These are phyloP conservation scores for Zelopaecilomyces penicillatus DNA, from an alignment of 2,329 filamentous ascomycete genomes.

Conservation along the genomic window DNA sequence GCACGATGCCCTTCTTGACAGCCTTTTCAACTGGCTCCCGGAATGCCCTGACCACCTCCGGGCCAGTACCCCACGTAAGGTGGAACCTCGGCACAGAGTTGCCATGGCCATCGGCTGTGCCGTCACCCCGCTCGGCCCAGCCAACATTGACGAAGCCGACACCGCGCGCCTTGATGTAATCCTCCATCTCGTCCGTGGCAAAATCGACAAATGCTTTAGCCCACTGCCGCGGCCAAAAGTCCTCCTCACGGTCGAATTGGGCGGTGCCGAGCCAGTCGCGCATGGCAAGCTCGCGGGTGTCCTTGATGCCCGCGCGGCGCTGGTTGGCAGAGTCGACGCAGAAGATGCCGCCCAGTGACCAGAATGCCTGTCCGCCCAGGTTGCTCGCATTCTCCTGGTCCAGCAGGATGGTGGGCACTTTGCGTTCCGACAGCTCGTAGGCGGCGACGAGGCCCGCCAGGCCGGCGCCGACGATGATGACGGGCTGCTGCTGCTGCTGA, in stretches of 20 bases:
- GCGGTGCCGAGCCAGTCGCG: conserved; percentile 52
- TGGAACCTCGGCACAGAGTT: conserved; percentile 58
- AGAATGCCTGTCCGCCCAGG: conserved; percentile 55
- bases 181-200: conserved; percentile 49
- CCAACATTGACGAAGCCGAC: conserved; percentile 47
- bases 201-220: conserved; percentile 58
- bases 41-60: conserved; percentile 51
- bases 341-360: conserved; percentile 55
- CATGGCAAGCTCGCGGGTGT: conserved; percentile 48
- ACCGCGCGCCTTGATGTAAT: conserved; percentile 45
- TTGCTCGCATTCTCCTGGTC: conserved; percentile 51
- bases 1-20: conserved; percentile 42
- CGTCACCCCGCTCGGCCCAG: conserved; percentile 54
- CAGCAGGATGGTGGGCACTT: conserved; percentile 42
- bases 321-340: conserved; percentile 49
- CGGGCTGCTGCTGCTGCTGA: conserved; percentile 21
- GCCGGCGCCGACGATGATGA: conserved; percentile 49
- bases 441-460: conserved; percentile 53
- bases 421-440: conserved; percentile 44
- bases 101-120: conserved; percentile 47
- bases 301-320: conserved; percentile 49
- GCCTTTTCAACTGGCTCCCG: conserved; percentile 46
- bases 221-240: conserved; percentile 52
- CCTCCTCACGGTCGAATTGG: conserved; percentile 49
- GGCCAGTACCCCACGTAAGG: conserved; percentile 52